Percentiles rank a stretch among this genome's conserved stretches.
Evolutionary conservation across 768 basidiomycete species (phyloP).

Genomic region (Melanogaster broomeanus): DNA sequence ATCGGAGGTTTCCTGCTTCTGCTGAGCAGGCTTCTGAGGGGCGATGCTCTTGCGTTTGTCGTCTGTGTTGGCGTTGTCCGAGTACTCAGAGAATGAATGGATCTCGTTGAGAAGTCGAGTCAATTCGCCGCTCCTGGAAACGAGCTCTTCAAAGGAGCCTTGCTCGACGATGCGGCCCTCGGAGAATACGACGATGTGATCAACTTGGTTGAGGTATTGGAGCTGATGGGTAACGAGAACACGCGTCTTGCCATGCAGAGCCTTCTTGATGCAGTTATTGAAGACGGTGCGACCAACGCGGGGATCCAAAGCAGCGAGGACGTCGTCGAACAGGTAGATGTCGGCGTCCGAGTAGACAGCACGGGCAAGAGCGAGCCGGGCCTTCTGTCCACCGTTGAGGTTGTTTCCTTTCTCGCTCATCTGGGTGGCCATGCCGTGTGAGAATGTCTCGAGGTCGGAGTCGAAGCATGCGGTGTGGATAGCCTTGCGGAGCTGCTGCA

Average conservation of each 20-base stretch:
- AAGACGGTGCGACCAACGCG: conserved; percentile 41
- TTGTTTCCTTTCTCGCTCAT: conserved; percentile 50
- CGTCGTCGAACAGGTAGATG: conserved; percentile 47
- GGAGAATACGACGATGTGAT: conserved; percentile 49
- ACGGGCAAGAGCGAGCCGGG: conserved; percentile 46
- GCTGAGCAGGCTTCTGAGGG: conserved; percentile 3
- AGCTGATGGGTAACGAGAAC: conserved; percentile 32
- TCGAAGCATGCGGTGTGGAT: conserved; percentile 29
- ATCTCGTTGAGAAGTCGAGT: conserved; percentile 26
- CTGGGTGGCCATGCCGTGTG: conserved; percentile 39
- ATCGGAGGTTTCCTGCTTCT: conserved; percentile 11
- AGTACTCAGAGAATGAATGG: conserved; percentile 6
- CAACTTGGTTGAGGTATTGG: conserved; percentile 36
- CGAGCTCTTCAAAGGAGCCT: conserved; percentile 42
- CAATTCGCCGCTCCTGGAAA: conserved; percentile 28
- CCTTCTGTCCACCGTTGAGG: conserved; percentile 50
- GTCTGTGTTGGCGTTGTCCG: conserved; percentile 8
- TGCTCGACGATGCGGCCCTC: conserved; percentile 47
- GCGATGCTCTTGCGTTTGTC: conserved; percentile 23
- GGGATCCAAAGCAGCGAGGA: conserved; percentile 49
- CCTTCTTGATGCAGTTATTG: conserved; percentile 25
- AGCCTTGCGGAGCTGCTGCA: conserved; percentile 26
- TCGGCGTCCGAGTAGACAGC: conserved; percentile 45
- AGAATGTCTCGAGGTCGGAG: conserved; percentile 29
- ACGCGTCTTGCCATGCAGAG: conserved; percentile 25